These are phyloP conservation scores for Fusarium sp. DNA, from an alignment of 2,329 filamentous ascomycete species.

Conservation along the genomic window DNA sequence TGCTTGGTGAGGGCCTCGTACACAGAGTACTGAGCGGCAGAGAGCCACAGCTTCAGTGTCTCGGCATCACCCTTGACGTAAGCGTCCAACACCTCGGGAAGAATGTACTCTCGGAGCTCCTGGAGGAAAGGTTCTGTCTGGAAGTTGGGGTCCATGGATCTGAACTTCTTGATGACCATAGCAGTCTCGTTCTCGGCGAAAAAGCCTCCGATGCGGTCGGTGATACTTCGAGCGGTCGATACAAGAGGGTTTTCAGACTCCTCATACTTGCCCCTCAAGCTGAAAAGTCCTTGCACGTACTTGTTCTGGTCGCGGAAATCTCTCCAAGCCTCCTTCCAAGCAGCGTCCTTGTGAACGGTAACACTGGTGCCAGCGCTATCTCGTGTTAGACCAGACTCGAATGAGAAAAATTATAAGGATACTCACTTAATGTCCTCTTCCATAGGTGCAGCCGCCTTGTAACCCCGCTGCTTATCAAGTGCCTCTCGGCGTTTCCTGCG, in stretches of 20 bases:
- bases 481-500: slow-evolving; percentile 79
- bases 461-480: slow-evolving; percentile 68
- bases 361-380: slow-evolving; percentile 89
- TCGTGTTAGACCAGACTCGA: slow-evolving; percentile 41
- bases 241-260: slow-evolving; percentile 98
- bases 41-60: slow-evolving; percentile 93
- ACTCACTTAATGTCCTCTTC: slow-evolving; percentile 90
- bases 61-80: slow-evolving; percentile 96
- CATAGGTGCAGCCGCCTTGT: slow-evolving; percentile 62
- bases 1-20: slow-evolving; percentile 97
- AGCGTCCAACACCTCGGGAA: slow-evolving; percentile 95
- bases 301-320: slow-evolving; percentile 92
- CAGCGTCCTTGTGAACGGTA: slow-evolving; percentile 94
- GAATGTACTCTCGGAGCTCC: slow-evolving; percentile 96
- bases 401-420: background rate
- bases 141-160: slow-evolving; percentile 93
- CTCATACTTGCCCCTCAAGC: slow-evolving; percentile 85
- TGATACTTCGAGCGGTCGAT: slow-evolving; percentile 90
- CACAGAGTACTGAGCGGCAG: slow-evolving; percentile 93
- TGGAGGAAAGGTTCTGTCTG: slow-evolving; percentile 93
- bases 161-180: slow-evolving; percentile 97
- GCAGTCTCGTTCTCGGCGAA: slow-evolving; percentile 99
- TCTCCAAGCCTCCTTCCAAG: slow-evolving; percentile 98
- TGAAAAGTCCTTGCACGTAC: slow-evolving; percentile 87
- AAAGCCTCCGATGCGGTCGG: slow-evolving; percentile 90